Percentiles rank a stretch among this genome's conserved stretches.
These are phyloP conservation scores for Talaromyces trachyspermus DNA, from an alignment of 495 filamentous ascomycete species.

Conservation along the genomic window DNA sequence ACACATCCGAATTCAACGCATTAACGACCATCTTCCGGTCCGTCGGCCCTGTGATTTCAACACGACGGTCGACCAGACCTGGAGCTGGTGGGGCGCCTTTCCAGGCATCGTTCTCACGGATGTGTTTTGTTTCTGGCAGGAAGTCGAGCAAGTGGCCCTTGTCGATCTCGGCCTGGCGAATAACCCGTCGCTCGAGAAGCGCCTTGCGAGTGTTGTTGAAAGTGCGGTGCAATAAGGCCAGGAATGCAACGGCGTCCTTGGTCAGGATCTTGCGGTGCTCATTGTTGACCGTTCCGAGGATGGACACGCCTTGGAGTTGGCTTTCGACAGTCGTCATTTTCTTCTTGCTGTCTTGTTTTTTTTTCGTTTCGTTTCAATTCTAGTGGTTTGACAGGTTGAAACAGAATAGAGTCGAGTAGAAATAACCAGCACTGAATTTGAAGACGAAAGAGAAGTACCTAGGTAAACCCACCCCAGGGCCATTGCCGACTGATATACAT, in stretches of 20 bases:
- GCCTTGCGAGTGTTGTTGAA: slow-evolving; percentile 89
- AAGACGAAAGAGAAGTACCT: slow-evolving; percentile 2
- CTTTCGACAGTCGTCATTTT: slow-evolving; percentile 65
- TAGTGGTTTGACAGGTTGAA: not conserved
- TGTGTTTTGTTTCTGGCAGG: slow-evolving; percentile 90
- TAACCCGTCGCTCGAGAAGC: slow-evolving; percentile 75
- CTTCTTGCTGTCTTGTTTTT: slow-evolving; percentile 1
- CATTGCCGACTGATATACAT: not conserved
- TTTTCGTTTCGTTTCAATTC: not conserved
- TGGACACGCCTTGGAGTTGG: slow-evolving; percentile 79
- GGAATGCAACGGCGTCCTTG: slow-evolving; percentile 84
- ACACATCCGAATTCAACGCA: slow-evolving; percentile 92
- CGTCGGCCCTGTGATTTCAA: slow-evolving; percentile 98
- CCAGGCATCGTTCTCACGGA: slow-evolving; percentile 92
- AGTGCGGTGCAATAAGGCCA: slow-evolving; percentile 86
- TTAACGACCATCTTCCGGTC: slow-evolving; percentile 99
- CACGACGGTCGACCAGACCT: slow-evolving; percentile 84
- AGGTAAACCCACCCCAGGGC: not conserved
- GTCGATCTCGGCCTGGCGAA: slow-evolving; percentile 92
- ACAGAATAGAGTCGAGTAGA: not conserved
- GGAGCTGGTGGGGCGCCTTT: slow-evolving; percentile 90
- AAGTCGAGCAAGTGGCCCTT: slow-evolving; percentile 89
- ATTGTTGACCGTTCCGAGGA: slow-evolving; percentile 71
- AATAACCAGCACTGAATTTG: not conserved
- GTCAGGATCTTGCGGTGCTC: slow-evolving; percentile 84